Conservation (phyloP, 495 filamentous ascomycete genomes). For the Evernia prunastri region DNA sequence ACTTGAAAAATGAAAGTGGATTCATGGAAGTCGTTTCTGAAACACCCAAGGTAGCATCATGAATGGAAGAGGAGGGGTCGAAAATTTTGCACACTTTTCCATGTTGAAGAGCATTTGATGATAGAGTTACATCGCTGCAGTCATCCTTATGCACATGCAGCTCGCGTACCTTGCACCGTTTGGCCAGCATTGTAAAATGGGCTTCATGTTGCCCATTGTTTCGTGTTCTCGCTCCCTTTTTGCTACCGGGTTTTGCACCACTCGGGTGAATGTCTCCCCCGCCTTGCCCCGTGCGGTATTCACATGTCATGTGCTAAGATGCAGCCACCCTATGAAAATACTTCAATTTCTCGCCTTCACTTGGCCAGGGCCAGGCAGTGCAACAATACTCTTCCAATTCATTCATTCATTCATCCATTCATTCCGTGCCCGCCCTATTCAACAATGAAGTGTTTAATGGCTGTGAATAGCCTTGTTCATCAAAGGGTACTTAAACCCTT, state of each 20-base stretch:
- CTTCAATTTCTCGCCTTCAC: background rate
- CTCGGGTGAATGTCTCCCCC: background rate
- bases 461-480: background rate
- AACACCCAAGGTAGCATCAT: background rate
- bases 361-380: slow-evolving; percentile 1
- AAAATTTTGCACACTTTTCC: background rate
- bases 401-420: too few relatives aligned
- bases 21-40: background rate
- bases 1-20: background rate
- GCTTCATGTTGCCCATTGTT: background rate
- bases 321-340: background rate
- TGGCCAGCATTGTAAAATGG: background rate
- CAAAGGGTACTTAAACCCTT: slow-evolving; percentile 9
- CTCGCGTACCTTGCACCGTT: background rate
- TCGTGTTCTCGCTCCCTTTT: background rate
- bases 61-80: background rate
- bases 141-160: background rate
- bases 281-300: background rate
- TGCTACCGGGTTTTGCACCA: background rate
- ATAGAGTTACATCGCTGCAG: slow-evolving; percentile 1
- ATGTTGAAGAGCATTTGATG: background rate
- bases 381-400: too few relatives aligned
- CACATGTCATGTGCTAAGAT: background rate
- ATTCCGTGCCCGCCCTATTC: background rate
- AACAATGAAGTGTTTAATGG: background rate